Percentiles rank a stretch among this genome's conserved stretches.
Evolutionary conservation across 305 asterid genomes (phyloP).

Genomic region (Fraxinus floribunda): DNA sequence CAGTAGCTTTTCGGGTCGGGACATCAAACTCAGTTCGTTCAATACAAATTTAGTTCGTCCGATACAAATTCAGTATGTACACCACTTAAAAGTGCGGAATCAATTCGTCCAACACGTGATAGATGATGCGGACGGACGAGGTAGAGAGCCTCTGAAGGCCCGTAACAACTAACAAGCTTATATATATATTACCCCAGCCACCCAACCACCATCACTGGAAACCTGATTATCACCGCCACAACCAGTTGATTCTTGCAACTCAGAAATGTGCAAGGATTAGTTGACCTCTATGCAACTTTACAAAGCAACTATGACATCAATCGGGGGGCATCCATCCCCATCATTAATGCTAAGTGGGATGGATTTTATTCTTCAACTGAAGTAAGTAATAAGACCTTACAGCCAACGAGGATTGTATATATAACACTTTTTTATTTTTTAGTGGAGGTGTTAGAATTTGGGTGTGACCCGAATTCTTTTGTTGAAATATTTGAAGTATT

Average conservation of each 20-base stretch:
- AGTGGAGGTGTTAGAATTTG: too few relatives aligned
- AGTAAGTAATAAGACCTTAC: not conserved
- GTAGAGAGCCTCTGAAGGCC: too few relatives aligned
- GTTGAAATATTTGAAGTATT: too few relatives aligned
- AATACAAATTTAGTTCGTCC: too few relatives aligned
- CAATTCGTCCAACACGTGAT: too few relatives aligned
- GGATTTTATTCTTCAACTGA: not conserved
- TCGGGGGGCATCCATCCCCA: not conserved
- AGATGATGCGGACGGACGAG: too few relatives aligned
- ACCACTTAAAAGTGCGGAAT: too few relatives aligned
- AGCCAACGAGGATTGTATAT: not conserved
- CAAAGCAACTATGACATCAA: not conserved
- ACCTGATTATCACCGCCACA: not conserved
- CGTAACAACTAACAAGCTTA: not conserved
- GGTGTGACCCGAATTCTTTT: too few relatives aligned
- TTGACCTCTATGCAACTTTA: not conserved
- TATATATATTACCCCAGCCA: not conserved
- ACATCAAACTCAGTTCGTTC: too few relatives aligned
- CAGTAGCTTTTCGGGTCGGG: too few relatives aligned
- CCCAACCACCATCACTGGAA: not conserved
- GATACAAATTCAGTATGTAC: too few relatives aligned
- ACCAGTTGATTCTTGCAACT: not conserved
- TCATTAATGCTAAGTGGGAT: not conserved
- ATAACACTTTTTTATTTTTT: too few relatives aligned
- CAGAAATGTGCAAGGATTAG: not conserved